Base-by-base conservation (phyloP, 768 basidiomycete genomes). In the Xerocomus brunneocitrinus region DNA sequence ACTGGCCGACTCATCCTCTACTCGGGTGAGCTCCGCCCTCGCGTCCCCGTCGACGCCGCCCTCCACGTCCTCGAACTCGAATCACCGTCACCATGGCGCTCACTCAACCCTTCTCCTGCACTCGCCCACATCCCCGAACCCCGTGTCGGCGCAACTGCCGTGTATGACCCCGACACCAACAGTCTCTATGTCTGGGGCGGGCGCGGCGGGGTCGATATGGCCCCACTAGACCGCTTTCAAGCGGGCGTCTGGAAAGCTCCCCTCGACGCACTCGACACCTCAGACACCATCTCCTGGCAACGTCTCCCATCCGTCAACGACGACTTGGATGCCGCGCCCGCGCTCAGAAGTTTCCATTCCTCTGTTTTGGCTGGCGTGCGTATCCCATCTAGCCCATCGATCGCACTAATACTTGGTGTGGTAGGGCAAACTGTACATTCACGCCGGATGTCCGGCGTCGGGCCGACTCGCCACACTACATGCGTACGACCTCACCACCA, bases 151-250 rank as follows among this genome's bases (percentile, higher is more conserved):
- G 66, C 66, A 42, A 46, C 56, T 5, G 40, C 64, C 41, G 54
- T 53, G 9, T 65, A 54, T 42, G 63, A 68, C 45, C 35, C 60
- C 14, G 25, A 14, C n/a, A 32, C 50, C 6, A 47, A 59, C 36
- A 47, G 14, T 4, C 58, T 76, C 41, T 76, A 76, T 56, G 44
- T 77, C 41, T 80, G 76, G 71, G 77, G 77, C 4, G 77, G 78
- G 4, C 69, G 78, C 16, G 75, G 75, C 2, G 77, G 74, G 2
- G 58, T 63, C 14, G 68, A 70, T 25, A 72, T 73, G 74, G 62
- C 66, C 1, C 73, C 74, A 3, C 62, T 77, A 16, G 60, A 61
- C 8, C 50, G 24, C 3, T 53, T 58, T 35, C 64, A 71, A 44
- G 58, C 68, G 0, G 67, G 69, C n/a, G 24, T 72, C 12, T 73